These are phyloP conservation scores for Podaxis mareebaensis DNA, from an alignment of 768 basidiomycete species.

Conservation along the genomic window DNA sequence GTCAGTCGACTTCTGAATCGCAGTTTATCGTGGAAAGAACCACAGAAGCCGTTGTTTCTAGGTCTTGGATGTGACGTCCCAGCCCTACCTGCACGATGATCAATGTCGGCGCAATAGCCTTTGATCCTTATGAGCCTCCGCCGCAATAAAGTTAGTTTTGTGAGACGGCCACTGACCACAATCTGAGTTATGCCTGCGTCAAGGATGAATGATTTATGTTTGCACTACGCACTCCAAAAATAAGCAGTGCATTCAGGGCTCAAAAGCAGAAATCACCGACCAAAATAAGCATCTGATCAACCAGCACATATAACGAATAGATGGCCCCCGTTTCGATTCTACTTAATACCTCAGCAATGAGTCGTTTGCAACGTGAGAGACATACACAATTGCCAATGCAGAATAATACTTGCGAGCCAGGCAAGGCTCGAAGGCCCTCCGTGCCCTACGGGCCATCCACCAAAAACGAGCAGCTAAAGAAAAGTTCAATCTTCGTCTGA, in stretches of 20 bases:
- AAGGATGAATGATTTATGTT: conserved; percentile 19
- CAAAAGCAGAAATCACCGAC: background rate
- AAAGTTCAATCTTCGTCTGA: background rate
- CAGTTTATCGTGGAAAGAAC: background rate
- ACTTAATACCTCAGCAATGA: background rate
- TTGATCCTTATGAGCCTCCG: background rate
- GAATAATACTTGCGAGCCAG: conserved; percentile 33
- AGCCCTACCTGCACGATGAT: conserved; percentile 5
- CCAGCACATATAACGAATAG: conserved; percentile 26
- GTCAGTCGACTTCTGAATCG: background rate
- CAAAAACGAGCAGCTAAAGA: conserved; percentile 35
- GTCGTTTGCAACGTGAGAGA: background rate
- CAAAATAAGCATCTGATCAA: background rate
- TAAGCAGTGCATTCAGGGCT: background rate
- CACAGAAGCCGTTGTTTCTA: background rate
- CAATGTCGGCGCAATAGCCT: background rate
- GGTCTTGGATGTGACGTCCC: background rate
- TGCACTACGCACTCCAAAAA: background rate
- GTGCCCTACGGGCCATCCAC: conserved; percentile 31
- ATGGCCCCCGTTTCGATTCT: conserved; percentile 41
- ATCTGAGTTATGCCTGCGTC: conserved; percentile 29
- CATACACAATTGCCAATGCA: conserved; percentile 39
- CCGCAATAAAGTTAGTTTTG: too few species aligned
- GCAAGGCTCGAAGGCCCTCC: conserved; percentile 25
- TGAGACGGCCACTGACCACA: background rate